Evolutionary conservation across 805 yeast species (phyloP).

Genomic region (Clavispora asparagi): DNA sequence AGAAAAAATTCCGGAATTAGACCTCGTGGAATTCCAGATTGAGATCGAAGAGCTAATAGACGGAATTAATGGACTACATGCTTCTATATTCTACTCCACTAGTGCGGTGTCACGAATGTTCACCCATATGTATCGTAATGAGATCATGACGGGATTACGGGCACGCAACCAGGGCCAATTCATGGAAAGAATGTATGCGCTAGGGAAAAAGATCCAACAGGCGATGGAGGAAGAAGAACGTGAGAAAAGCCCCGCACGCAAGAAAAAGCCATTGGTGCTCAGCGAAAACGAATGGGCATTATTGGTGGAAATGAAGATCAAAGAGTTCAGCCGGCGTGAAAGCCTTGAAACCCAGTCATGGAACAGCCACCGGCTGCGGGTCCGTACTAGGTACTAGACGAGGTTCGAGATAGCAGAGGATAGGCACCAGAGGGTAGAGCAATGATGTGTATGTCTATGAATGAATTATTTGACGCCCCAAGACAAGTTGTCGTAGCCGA

Average conservation of each 20-base stretch:
- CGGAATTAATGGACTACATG: neutral
- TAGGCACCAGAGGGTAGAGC: neutral
- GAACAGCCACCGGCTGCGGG: neutral
- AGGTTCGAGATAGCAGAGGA: neutral
- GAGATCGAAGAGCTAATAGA: neutral
- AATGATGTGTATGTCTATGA: neutral
- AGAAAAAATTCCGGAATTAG: neutral
- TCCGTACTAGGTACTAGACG: neutral
- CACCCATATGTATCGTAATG: neutral
- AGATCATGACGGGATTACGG: neutral
- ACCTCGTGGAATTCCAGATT: neutral
- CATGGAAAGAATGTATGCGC: neutral
- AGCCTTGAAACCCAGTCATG: neutral
- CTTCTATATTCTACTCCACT: neutral
- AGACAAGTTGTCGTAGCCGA: slow-evolving; percentile 78
- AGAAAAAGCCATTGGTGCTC: neutral
- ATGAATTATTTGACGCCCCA: slow-evolving; percentile 31
- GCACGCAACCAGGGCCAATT: neutral
- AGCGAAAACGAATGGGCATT: neutral
- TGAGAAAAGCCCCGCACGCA: neutral
- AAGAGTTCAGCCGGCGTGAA: neutral
- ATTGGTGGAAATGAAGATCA: neutral
- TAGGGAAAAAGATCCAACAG: neutral
- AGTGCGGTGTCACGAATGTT: neutral
- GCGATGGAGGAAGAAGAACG: neutral